These are phyloP conservation scores for Scleroderma citrinum DNA, from an alignment of 768 basidiomycete genomes.

Conservation along the genomic window DNA sequence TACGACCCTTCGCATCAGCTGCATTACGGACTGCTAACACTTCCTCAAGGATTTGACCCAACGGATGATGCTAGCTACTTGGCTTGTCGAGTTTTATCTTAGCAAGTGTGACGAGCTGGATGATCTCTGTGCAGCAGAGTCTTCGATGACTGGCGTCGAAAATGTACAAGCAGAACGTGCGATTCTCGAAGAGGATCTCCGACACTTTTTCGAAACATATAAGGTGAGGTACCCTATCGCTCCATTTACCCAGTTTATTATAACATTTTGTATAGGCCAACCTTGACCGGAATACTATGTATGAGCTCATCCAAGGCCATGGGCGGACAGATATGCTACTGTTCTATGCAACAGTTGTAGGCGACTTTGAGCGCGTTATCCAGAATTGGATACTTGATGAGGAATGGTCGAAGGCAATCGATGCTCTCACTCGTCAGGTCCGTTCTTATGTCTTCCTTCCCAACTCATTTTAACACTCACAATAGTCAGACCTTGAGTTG, in stretches of 20 bases:
- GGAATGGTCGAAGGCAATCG: constrained; percentile 86
- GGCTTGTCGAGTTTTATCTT: constrained; percentile 96
- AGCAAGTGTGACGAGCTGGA: constrained; percentile 96
- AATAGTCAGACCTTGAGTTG: constrained; percentile 73
- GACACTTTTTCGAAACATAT: constrained; percentile 91
- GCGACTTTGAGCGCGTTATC: constrained; percentile 79
- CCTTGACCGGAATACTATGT: constrained; percentile 78
- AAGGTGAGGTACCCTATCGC: constrained; percentile 46
- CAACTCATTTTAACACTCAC: constrained; percentile 3
- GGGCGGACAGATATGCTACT: constrained; percentile 91
- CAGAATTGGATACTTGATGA: constrained; percentile 93
- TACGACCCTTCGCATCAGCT: constrained; percentile 31
- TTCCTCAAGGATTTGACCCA: constrained; percentile 75
- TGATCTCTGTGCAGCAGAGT: constrained; percentile 86
- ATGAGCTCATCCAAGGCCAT: constrained; percentile 90
- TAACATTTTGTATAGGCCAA: constrained; percentile 49
- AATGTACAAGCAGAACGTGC: constrained; percentile 74
- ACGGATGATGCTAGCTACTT: constrained; percentile 95
- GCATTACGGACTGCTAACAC: background rate
- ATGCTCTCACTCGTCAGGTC: constrained; percentile 87
- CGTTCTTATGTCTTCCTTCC: constrained; percentile 1
- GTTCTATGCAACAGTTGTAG: constrained; percentile 77
- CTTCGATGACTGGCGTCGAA: constrained; percentile 73
- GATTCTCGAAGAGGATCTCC: constrained; percentile 88
- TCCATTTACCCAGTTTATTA: background rate